Base-by-base conservation (phyloP, 495 filamentous ascomycete genomes). In the Immersiella caudata region DNA sequence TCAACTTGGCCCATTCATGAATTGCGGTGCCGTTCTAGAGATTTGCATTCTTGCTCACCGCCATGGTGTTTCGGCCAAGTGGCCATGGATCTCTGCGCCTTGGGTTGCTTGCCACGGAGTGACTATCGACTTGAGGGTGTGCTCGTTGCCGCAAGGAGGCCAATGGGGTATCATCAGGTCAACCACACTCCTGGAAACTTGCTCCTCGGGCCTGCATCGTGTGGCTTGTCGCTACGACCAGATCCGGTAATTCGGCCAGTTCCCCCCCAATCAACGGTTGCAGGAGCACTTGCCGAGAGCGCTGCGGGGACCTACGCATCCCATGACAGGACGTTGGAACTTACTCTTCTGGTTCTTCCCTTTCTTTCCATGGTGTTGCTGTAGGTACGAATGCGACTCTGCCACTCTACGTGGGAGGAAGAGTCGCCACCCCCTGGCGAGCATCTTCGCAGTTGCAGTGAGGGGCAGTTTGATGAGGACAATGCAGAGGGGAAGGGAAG, bases 161-260 rank as follows among this genome's bases (percentile, higher is more conserved):
- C 64, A 64, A 68, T 66, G 9, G 25, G 20, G 21, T 64, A 70
- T 69, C 73, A 62, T 26, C 73, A 65, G 73, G 71, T 73, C 70
- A 73, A 70, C 70, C 73, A 68, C 73, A 71, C 68, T 46, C 67
- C 67, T 63, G 29, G 25, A 26, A 62, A 54, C n/a, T 22, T 64
- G 25, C 20, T 54, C 50, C 62, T 40, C 50, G 8, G 62, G 20
- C 62, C 18, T 64, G 33, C 60, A 50, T 46, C 36, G 24, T 35
- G 26, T 29, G 62, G 25, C 66, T 68, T 61, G 24, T 57, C 60
- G 51, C 58, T 58, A 63, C 60, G 5, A 50, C 60, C 65, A 14
- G 20, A 49, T 50, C 21, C 12, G 60, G 60, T 21, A 62, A 49
- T 21, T 62, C 60, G 20, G 12, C 60, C 29, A 59, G 26, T 46